Evolutionary conservation across 306 rosid genomes (phyloP).

Genomic region (Corylus avellana): DNA sequence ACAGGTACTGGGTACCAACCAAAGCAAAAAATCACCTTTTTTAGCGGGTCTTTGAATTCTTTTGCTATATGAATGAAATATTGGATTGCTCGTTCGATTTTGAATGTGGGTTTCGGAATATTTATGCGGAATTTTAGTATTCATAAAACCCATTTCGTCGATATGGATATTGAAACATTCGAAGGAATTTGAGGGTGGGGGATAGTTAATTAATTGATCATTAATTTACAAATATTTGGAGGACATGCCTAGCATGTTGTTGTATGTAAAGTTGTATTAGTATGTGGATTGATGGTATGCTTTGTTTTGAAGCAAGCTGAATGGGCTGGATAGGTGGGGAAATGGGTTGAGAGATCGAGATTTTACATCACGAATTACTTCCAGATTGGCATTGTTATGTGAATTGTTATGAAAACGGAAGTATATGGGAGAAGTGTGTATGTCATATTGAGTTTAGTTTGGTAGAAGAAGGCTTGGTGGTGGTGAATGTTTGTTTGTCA

Average conservation of each 20-base stretch:
- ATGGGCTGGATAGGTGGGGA: background rate
- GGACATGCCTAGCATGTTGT: background rate
- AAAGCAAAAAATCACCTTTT: background rate
- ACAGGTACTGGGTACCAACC: constrained; percentile 47
- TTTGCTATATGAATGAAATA: background rate
- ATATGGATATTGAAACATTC: background rate
- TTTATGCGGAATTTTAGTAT: background rate
- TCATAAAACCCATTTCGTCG: background rate
- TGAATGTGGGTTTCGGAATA: background rate
- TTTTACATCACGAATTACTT: background rate
- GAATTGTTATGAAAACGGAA: background rate
- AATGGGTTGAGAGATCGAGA: background rate
- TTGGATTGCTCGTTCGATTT: background rate
- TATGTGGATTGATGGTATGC: background rate
- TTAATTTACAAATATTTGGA: background rate
- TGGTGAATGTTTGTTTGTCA: background rate
- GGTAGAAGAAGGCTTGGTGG: background rate
- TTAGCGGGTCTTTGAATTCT: background rate
- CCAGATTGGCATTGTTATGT: background rate
- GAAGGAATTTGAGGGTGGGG: background rate
- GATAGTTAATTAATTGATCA: background rate
- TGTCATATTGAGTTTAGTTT: background rate
- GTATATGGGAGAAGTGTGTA: background rate
- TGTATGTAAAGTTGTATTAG: background rate
- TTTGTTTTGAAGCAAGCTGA: background rate